These are phyloP conservation scores for Penicillium sp. DNA, from an alignment of 2,329 filamentous ascomycete genomes.

Conservation along the genomic window DNA sequence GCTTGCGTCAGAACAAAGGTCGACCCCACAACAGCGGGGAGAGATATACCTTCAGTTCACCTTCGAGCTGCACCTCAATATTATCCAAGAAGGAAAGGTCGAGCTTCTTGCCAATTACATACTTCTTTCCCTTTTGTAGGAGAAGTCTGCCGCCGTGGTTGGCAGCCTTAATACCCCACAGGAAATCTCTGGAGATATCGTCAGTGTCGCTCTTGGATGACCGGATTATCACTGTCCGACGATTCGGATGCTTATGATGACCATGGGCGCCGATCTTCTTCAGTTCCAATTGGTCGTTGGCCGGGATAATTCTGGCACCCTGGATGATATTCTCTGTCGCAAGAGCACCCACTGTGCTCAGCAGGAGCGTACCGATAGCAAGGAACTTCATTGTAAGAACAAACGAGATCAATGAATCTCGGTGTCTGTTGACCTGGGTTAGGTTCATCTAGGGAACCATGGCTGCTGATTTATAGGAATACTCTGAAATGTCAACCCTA, in stretches of 20 bases:
- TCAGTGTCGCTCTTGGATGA: constrained; percentile 55
- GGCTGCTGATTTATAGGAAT: constrained; percentile 1
- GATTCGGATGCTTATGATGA: constrained; percentile 30
- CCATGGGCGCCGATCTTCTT: constrained; percentile 26
- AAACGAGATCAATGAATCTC: neutral
- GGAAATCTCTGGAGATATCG: constrained; percentile 57
- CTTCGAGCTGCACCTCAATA: constrained; percentile 59
- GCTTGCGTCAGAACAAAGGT: constrained; percentile 6
- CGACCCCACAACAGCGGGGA: too few relatives aligned
- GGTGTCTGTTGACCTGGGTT: neutral
- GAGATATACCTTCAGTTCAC: constrained; percentile 50
- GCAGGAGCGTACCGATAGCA: constrained; percentile 21
- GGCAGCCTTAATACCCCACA: constrained; percentile 54
- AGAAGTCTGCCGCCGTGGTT: constrained; percentile 60
- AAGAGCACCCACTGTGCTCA: constrained; percentile 20
- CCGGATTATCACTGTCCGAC: constrained; percentile 53
- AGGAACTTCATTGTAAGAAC: constrained; percentile 26
- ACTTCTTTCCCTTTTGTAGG: constrained; percentile 54
- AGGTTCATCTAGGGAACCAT: neutral
- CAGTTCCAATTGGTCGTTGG: constrained; percentile 19
- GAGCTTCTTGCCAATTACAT: constrained; percentile 59
- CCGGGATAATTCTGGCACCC: constrained; percentile 29
- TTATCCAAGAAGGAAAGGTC: constrained; percentile 59
- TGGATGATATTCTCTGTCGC: constrained; percentile 21
- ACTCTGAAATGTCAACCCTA: neutral